Evolutionary conservation across 2,329 filamentous ascomycete genomes (phyloP).

Genomic region (Aspergillus aculeatinus): DNA sequence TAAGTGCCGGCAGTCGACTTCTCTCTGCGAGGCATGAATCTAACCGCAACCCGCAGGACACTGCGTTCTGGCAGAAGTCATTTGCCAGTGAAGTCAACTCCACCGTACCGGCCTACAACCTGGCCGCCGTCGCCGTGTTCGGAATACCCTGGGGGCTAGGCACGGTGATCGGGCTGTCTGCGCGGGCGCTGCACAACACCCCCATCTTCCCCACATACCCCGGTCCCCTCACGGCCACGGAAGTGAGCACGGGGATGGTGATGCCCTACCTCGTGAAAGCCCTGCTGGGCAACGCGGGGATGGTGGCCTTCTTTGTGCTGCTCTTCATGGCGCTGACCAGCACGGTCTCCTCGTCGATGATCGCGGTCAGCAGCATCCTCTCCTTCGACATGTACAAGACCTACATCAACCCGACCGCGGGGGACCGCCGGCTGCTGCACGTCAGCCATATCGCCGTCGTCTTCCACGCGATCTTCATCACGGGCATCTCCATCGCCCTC

Average conservation of each 20-base stretch:
- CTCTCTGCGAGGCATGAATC: neutral
- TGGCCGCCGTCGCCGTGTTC: slow-evolving; percentile 48
- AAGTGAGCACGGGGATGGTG: slow-evolving; percentile 48
- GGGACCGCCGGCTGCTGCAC: slow-evolving; percentile 43
- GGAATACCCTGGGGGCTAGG: slow-evolving; percentile 51
- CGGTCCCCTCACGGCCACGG: slow-evolving; percentile 37
- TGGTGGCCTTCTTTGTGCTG: slow-evolving; percentile 48
- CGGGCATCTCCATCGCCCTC: slow-evolving; percentile 48
- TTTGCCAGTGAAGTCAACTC: slow-evolving; percentile 51
- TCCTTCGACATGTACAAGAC: slow-evolving; percentile 53
- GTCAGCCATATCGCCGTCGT: slow-evolving; percentile 51
- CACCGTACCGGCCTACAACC: slow-evolving; percentile 50
- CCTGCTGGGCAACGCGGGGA: slow-evolving; percentile 45
- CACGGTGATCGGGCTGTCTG: slow-evolving; percentile 49
- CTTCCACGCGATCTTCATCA: slow-evolving; percentile 50
- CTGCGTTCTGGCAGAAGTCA: slow-evolving; percentile 55
- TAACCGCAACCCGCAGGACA: slow-evolving; percentile 35
- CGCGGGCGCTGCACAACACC: slow-evolving; percentile 48
- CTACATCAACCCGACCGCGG: slow-evolving; percentile 50
- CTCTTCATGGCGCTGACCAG: slow-evolving; percentile 55
- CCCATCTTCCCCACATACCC: slow-evolving; percentile 49
- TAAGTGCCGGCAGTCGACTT: slow-evolving; percentile 13
- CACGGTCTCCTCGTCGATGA: slow-evolving; percentile 52
- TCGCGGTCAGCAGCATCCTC: slow-evolving; percentile 53
- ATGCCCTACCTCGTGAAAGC: slow-evolving; percentile 50